These are phyloP conservation scores for Penstemon davidsonii DNA, from an alignment of 257 asterid genomes.

Conservation along the genomic window DNA sequence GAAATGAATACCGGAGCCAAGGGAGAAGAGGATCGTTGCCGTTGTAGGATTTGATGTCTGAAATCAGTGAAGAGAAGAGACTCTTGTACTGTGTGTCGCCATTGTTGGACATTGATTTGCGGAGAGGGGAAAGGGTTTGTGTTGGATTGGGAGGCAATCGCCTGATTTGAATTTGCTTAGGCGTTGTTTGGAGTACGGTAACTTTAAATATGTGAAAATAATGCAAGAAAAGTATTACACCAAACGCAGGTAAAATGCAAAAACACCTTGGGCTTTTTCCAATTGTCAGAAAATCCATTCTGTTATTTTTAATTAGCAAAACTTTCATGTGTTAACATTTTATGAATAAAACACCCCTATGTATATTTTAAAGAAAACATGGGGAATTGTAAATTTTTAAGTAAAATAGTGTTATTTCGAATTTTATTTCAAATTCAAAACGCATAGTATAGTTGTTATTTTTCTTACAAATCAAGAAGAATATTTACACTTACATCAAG, in stretches of 20 bases:
- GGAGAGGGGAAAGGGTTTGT: constrained; percentile 7
- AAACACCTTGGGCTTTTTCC: background rate
- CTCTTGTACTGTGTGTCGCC: constrained; percentile 39
- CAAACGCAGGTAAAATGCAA: too few relatives aligned
- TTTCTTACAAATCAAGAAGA: too few relatives aligned
- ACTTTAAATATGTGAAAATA: background rate
- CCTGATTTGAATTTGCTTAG: constrained; percentile 40
- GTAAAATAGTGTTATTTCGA: too few relatives aligned
- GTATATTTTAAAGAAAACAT: too few relatives aligned
- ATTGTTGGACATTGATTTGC: constrained; percentile 46
- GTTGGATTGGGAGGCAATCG: background rate
- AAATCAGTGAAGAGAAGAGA: constrained; percentile 65
- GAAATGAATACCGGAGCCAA: constrained; percentile 72
- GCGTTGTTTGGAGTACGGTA: constrained; percentile 22
- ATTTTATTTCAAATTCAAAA: too few relatives aligned
- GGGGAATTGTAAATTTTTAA: too few relatives aligned
- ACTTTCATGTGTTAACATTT: too few relatives aligned
- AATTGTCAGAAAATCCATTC: background rate
- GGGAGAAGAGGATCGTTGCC: constrained; percentile 90
- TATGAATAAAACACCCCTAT: too few relatives aligned
- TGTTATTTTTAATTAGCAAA: too few relatives aligned
- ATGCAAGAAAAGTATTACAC: too few relatives aligned
- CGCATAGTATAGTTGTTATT: too few relatives aligned
- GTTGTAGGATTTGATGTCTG: constrained; percentile 74
- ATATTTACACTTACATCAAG: too few relatives aligned